Evolutionary conservation across 2,329 filamentous ascomycete species (phyloP).

Genomic region (Kalmusia sp.): DNA sequence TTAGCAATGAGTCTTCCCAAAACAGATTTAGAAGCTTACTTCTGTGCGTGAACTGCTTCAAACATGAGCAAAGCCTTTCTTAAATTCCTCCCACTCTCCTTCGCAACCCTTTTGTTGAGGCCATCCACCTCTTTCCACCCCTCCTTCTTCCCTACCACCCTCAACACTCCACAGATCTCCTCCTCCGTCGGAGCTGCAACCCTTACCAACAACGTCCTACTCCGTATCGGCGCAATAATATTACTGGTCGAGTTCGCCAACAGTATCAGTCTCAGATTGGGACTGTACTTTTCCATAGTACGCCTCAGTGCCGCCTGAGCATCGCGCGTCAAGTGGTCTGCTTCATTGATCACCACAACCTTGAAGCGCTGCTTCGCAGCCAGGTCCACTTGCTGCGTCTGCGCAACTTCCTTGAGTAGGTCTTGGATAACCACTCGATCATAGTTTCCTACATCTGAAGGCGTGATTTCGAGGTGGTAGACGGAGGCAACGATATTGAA

Average conservation of each 20-base stretch:
- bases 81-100: conserved; percentile 89
- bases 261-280: conserved; percentile 89
- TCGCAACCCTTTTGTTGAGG: conserved; percentile 84
- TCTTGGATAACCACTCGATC: conserved; percentile 96
- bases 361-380: conserved; percentile 93
- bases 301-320: conserved; percentile 92
- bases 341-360: conserved; percentile 98
- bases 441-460: conserved; percentile 94
- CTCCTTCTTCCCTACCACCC: conserved; percentile 76
- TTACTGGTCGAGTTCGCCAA: conserved; percentile 96
- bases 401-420: conserved; percentile 94
- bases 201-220: conserved; percentile 86
- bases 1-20: conserved; percentile 11
- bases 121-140: conserved; percentile 78
- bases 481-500: conserved; percentile 98
- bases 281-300: conserved; percentile 99
- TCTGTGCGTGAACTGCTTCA: conserved; percentile 95
- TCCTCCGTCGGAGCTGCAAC: conserved; percentile 87
- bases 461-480: conserved; percentile 98
- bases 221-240: conserved; percentile 98
- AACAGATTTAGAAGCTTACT: conserved; percentile 64
- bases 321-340: conserved; percentile 90
- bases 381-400: conserved; percentile 98
- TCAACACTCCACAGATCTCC: conserved; percentile 82
- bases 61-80: conserved; percentile 93